A percentile compares a stretch with the other conserved stretches of the same genome.
phyloP scores from a whole-genome alignment of 768 basidiomycete species.

The Favolaschia claudopus region DNA sequence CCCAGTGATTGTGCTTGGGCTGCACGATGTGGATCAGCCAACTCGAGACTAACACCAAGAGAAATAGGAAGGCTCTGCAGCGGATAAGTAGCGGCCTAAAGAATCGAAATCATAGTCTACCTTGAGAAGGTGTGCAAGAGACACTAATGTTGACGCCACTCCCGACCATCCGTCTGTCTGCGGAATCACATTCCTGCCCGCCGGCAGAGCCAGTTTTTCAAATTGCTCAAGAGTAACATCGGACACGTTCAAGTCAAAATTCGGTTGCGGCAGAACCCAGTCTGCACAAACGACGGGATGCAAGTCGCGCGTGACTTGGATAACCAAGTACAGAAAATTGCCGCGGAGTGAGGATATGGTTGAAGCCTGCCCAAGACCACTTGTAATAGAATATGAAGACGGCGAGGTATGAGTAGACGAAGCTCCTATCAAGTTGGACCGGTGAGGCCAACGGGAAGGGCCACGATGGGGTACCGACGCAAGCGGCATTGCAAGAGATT shows the following conservation, averaged over 20 bases:
- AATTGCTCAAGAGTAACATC: slow-evolving; percentile 90
- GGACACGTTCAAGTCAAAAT: slow-evolving; percentile 79
- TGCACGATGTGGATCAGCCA: slow-evolving; percentile 67
- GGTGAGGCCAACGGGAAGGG: slow-evolving; percentile 47
- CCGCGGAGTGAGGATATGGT: slow-evolving; percentile 92
- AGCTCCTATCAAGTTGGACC: slow-evolving; percentile 55
- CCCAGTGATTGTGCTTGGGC: slow-evolving; percentile 57
- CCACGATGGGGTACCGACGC: slow-evolving; percentile 49
- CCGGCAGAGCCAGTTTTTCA: slow-evolving; percentile 61
- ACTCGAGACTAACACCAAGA: slow-evolving; percentile 82
- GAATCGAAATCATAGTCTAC: slow-evolving; percentile 48
- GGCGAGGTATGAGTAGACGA: slow-evolving; percentile 77
- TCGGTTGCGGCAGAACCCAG: slow-evolving; percentile 77
- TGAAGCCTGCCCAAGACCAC: slow-evolving; percentile 60
- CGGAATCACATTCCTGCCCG: slow-evolving; percentile 52
- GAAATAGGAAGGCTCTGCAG: slow-evolving; percentile 62
- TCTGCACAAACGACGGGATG: slow-evolving; percentile 87
- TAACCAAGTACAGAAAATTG: slow-evolving; percentile 83
- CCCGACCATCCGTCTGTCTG: slow-evolving; percentile 53
- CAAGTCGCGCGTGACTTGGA: slow-evolving; percentile 92
- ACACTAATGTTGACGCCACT: slow-evolving; percentile 61
- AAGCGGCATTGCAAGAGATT: slow-evolving; percentile 70
- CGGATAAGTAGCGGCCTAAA: slow-evolving; percentile 8
- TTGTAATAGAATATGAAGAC: slow-evolving; percentile 61
- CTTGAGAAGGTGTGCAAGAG: slow-evolving; percentile 79